Evolutionary conservation across 2,329 filamentous ascomycete genomes (phyloP).

Genomic region (Colletotrichum magnum): DNA sequence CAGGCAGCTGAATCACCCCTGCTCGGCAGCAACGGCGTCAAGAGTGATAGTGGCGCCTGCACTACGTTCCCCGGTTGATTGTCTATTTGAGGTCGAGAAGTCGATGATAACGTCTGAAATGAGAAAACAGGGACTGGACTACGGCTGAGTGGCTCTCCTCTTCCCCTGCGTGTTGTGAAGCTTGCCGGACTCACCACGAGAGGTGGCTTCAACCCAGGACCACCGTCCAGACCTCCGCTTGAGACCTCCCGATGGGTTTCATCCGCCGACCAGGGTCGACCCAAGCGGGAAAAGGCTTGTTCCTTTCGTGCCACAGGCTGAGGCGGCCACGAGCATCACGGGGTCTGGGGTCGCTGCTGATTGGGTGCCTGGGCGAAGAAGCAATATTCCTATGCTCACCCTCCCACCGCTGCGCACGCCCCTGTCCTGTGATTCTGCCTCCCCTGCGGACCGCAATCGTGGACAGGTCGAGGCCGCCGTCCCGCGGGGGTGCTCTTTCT

Average conservation of each 20-base stretch:
- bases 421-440: slow-evolving; percentile 10
- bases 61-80: not conserved
- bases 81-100: not conserved
- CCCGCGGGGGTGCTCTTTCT: not conserved
- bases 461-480: not conserved
- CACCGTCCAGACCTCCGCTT: not conserved
- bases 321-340: not conserved
- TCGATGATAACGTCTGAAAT: too few relatives aligned
- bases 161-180: not conserved
- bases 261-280: slow-evolving; percentile 9
- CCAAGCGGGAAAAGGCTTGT: slow-evolving; percentile 27
- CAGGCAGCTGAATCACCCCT: slow-evolving; percentile 23
- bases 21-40: slow-evolving; percentile 13
- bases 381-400: slow-evolving; percentile 23
- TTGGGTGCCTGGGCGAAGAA: slow-evolving; percentile 26
- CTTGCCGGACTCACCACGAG: not conserved
- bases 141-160: too few relatives aligned
- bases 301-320: slow-evolving; percentile 22
- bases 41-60: slow-evolving; percentile 23
- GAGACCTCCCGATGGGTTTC: not conserved
- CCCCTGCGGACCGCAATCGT: not conserved
- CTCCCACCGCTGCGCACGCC: slow-evolving; percentile 8
- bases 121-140: too few relatives aligned
- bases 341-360: not conserved
- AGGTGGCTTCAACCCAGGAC: not conserved